Conservation (phyloP, 2,329 filamentous ascomycete species). For the Beauveria medogensis region DNA sequence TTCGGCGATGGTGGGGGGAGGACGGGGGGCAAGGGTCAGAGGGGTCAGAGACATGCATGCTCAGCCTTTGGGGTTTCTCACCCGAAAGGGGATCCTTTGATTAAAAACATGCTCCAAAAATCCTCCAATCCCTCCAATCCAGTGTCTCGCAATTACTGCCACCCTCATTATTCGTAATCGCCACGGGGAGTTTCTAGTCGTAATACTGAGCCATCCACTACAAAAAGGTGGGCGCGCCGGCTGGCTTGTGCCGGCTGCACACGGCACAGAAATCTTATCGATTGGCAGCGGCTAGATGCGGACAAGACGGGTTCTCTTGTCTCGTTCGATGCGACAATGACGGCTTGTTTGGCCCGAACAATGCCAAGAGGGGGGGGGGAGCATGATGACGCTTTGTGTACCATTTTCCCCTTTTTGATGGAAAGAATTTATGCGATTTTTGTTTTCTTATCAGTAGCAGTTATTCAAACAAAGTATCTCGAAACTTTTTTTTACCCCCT, state of each 20-base stretch:
- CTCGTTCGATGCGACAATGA: background rate
- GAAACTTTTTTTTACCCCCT: background rate
- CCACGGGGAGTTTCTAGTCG: too few relatives aligned
- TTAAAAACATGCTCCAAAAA: too few relatives aligned
- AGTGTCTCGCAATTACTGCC: background rate
- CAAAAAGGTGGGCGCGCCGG: background rate
- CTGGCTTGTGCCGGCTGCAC: conserved; percentile 19
- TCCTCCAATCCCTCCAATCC: background rate
- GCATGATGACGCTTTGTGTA: background rate
- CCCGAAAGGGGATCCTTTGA: background rate
- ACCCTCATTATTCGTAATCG: background rate
- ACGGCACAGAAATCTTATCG: conserved; percentile 21
- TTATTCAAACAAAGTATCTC: too few relatives aligned
- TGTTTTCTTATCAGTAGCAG: too few relatives aligned
- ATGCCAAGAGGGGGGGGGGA: too few relatives aligned
- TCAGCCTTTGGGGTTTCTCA: background rate
- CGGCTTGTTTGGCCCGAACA: background rate
- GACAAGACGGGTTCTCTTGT: background rate
- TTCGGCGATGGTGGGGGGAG: background rate
- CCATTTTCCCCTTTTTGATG: background rate
- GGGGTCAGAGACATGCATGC: background rate
- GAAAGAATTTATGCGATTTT: too few relatives aligned
- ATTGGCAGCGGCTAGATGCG: conserved; percentile 10
- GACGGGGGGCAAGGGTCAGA: too few relatives aligned
- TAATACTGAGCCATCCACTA: too few relatives aligned